A percentile compares a stretch with the other conserved stretches of the same genome.
These are phyloP conservation scores for Pichia kluyveri DNA, from an alignment of 805 yeast genomes.

Conservation along the genomic window DNA sequence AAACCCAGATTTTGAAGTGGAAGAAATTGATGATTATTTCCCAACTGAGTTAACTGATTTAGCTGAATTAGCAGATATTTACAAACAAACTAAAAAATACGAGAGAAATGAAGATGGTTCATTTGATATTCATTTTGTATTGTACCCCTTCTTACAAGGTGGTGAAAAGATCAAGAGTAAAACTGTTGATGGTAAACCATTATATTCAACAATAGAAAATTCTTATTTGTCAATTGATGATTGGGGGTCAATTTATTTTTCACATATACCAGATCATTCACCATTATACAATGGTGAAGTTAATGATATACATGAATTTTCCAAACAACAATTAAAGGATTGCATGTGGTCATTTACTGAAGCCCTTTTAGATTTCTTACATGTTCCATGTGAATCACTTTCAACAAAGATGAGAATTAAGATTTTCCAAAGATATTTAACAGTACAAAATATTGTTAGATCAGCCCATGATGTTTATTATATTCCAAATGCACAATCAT, in stretches of 20 bases:
- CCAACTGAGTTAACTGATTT: conserved; percentile 18
- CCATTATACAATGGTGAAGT: no score
- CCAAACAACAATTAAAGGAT: conserved; percentile 11
- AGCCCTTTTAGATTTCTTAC: conserved; percentile 5
- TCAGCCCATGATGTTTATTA: neutral
- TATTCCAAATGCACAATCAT: no score
- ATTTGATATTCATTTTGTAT: conserved; percentile 5
- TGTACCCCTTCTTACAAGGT: conserved; percentile 20
- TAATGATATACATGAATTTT: no score
- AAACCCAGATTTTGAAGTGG: neutral
- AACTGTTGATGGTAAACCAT: conserved; percentile 9
- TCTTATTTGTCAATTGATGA: conserved; percentile 11
- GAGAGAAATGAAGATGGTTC: neutral
- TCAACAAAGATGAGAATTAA: conserved; percentile 16
- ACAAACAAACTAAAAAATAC: conserved; percentile 2
- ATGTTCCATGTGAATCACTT: conserved; percentile 17
- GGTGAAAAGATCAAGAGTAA: conserved; percentile 12
- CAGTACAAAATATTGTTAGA: neutral
- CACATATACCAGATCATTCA: conserved; percentile 9
- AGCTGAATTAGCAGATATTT: conserved; percentile 15
- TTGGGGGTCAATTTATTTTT: conserved; percentile 24
- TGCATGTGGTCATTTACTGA: conserved; percentile 20
- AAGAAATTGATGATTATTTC: conserved; percentile 10
- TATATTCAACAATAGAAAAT: conserved; percentile 16
- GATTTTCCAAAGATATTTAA: conserved; percentile 14